phyloP scores from a whole-genome alignment of 345 rosid species.

The Gossypium arboreum region DNA sequence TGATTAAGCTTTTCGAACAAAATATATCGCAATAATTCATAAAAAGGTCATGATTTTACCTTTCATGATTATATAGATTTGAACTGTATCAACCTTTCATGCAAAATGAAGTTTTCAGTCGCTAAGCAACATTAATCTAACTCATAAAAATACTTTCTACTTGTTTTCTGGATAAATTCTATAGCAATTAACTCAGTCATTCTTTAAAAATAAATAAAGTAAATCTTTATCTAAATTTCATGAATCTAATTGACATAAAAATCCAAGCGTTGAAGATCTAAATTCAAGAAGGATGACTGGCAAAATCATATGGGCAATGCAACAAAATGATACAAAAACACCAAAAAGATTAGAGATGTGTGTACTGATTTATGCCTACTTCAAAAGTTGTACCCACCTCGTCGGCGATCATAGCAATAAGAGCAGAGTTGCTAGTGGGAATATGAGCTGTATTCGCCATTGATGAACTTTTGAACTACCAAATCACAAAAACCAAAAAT shows the following conservation, averaged over 20 bases:
- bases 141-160: neutral
- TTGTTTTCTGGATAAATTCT: neutral
- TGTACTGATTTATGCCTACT: neutral
- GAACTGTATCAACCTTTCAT: neutral
- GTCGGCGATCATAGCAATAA: conserved; percentile 75
- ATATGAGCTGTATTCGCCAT: conserved; percentile 67
- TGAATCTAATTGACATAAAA: neutral
- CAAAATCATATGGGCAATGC: neutral
- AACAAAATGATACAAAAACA: neutral
- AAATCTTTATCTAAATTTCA: neutral
- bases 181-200: neutral
- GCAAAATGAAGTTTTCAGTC: neutral
- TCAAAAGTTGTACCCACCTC: conserved; percentile 38
- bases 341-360: neutral
- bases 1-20: neutral
- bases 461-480: conserved; percentile 6
- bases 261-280: neutral
- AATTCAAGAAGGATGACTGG: neutral
- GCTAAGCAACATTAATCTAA: neutral
- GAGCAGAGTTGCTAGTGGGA: conserved; percentile 55
- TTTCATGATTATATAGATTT: neutral
- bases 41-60: neutral
- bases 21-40: neutral
- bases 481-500: neutral
- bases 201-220: neutral